Conservation (phyloP, 306 rosid species). For the Ziziphus jujuba region DNA sequence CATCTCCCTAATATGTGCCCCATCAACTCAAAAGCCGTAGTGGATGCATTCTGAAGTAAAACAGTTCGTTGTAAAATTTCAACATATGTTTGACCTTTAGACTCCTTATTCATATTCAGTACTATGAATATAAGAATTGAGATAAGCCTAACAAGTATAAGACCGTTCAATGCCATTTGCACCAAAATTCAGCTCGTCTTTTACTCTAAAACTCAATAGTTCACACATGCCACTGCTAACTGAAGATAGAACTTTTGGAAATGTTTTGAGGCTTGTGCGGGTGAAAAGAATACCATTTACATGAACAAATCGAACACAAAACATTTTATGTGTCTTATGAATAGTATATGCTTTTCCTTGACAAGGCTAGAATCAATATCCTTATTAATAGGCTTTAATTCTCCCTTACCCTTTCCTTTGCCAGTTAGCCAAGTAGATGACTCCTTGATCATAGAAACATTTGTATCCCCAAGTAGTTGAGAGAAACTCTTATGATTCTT, state of each 20-base stretch:
- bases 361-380: slow-evolving; percentile 31
- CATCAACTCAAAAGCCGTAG: slow-evolving; percentile 80
- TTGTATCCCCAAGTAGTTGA: slow-evolving; percentile 61
- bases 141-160: slow-evolving; percentile 64
- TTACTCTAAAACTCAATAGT: slow-evolving; percentile 68
- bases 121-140: slow-evolving; percentile 75
- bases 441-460: slow-evolving; percentile 56
- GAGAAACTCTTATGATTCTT: slow-evolving; percentile 92
- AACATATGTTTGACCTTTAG: slow-evolving; percentile 88
- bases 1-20: slow-evolving; percentile 75
- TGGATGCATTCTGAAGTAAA: slow-evolving; percentile 81
- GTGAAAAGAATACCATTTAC: slow-evolving; percentile 93
- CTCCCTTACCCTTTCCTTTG: slow-evolving; percentile 68
- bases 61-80: slow-evolving; percentile 91
- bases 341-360: slow-evolving; percentile 48
- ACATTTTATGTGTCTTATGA: slow-evolving; percentile 54
- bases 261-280: slow-evolving; percentile 90
- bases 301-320: slow-evolving; percentile 77
- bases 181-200: slow-evolving; percentile 69
- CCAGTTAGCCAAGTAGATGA: slow-evolving; percentile 47
- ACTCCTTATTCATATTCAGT: slow-evolving; percentile 70
- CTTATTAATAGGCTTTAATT: slow-evolving; percentile 45
- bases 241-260: slow-evolving; percentile 71
- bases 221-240: slow-evolving; percentile 55
- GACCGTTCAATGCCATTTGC: slow-evolving; percentile 61